Conservation (phyloP, 1,284 basidiomycete species). For the Ustilago lituana region DNA sequence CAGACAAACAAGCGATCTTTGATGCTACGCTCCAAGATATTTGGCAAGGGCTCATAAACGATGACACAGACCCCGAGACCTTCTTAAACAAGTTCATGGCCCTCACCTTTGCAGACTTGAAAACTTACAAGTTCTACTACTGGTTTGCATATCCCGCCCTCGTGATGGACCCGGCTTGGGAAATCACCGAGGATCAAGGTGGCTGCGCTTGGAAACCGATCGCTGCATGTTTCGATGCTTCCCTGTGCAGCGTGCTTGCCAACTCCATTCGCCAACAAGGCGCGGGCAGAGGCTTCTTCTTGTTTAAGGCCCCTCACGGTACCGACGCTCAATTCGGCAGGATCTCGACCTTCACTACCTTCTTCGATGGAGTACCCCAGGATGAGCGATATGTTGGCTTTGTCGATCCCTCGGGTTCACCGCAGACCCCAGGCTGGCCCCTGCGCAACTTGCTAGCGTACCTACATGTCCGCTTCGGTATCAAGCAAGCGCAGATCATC, state of each 20-base stretch:
- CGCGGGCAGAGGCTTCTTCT: slow-evolving; percentile 37
- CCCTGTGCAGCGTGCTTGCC: slow-evolving; percentile 1
- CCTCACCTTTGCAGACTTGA: slow-evolving; percentile 93
- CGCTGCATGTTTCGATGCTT: neutral
- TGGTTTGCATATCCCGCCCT: slow-evolving; percentile 98
- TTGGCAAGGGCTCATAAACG: slow-evolving; percentile 25
- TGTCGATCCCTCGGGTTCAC: slow-evolving; percentile 84
- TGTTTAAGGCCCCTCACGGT: slow-evolving; percentile 10
- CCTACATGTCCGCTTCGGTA: slow-evolving; percentile 64
- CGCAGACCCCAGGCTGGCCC: slow-evolving; percentile 88
- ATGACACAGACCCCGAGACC: slow-evolving; percentile 31
- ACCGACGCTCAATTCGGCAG: slow-evolving; percentile 10
- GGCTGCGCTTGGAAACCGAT: slow-evolving; percentile 26
- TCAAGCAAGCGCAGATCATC: slow-evolving; percentile 70
- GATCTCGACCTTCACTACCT: slow-evolving; percentile 56
- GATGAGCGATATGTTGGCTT: slow-evolving; percentile 70
- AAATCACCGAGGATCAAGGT: slow-evolving; percentile 73
- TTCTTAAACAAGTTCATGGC: slow-evolving; percentile 81
- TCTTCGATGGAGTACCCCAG: slow-evolving; percentile 71
- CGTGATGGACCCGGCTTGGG: slow-evolving; percentile 70
- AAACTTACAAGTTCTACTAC: slow-evolving; percentile 97
- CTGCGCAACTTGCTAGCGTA: slow-evolving; percentile 87
- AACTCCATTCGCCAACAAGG: slow-evolving; percentile 18
- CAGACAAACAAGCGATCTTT: slow-evolving; percentile 86
- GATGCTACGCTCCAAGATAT: slow-evolving; percentile 39